Evolutionary conservation across 2,329 filamentous ascomycete genomes (phyloP), one percentile per base, ranked within the genome.

Genomic region (Claviceps capensis): DNA sequence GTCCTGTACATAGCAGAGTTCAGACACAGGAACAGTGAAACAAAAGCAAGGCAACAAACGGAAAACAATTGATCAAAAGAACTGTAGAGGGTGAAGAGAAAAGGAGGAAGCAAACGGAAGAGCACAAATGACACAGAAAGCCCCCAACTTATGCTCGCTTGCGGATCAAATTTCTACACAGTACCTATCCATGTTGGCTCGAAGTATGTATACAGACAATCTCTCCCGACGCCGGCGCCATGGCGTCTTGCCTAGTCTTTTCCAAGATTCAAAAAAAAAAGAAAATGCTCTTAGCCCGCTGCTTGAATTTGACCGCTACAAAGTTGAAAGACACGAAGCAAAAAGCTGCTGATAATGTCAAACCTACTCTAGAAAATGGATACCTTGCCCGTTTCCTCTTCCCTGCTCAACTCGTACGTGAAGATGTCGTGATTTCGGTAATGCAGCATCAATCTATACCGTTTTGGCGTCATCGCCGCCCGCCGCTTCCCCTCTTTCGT

Each of bases 391-490:
- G 63, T 65, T 52, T 63, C 57, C 53, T 64, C 63, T 44, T 70
- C 66, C 30, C 75, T 69, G 45, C 67, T 71, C 51, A 88, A 65
- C 63, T 87, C 82, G 67, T 88, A 90, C 53, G 77, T 82, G 57
- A 88, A 61, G 34, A 90, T 75, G 2, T 78, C 77, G 59, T 86
- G 81, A 64, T 88, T 81, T 53, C 76, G 75, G 63, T 84, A 90
- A 62, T 86, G 81, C 65, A 90, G 67, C 63, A 91, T 76, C 53
- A 91, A 58, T 53, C 85, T 71, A 74, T 83, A 89, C 53, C 78
- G 72, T 56, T 72, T 70, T 54, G 70, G 64, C 37, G 61, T 56
- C 8, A 59, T 55, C 7, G 59, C 54, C 51, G 59, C 55, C 42
- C 55, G 49, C 51, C 51, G 47, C 30, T 58, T 55, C n/a, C 52